phyloP scores from a whole-genome alignment of 306 rosid species.

The Lithocarpus polystachyus region DNA sequence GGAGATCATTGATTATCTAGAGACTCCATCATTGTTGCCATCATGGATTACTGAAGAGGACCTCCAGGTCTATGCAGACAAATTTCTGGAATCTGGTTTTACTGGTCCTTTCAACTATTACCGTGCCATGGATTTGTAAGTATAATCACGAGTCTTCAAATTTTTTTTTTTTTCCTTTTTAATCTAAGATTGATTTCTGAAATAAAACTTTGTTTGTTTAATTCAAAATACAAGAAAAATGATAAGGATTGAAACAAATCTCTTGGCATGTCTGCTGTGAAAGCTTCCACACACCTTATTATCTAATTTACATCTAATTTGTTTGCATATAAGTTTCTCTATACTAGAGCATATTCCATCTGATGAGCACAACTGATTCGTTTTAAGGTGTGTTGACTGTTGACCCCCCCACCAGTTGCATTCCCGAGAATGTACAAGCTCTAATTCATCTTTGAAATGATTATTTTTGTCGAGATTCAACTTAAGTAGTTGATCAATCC shows the following conservation, averaged over 20 bases:
- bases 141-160: background rate
- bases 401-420: background rate
- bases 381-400: too few species aligned
- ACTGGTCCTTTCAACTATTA: constrained; percentile 75
- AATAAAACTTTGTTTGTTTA: background rate
- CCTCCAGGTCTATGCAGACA: constrained; percentile 60
- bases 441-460: background rate
- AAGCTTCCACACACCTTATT: too few species aligned
- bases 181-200: background rate
- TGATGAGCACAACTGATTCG: too few species aligned
- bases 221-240: background rate
- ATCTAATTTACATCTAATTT: too few species aligned
- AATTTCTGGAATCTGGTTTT: constrained; percentile 76
- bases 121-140: constrained; percentile 73
- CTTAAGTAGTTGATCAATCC: background rate
- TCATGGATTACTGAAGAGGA: constrained; percentile 77
- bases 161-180: background rate
- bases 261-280: too few species aligned
- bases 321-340: too few species aligned
- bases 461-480: background rate
- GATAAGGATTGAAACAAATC: too few species aligned
- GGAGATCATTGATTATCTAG: constrained; percentile 67
- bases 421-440: background rate
- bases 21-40: constrained; percentile 56
- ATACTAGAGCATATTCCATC: too few species aligned